phyloP scores from a whole-genome alignment of 495 filamentous ascomycete species.

The Penicillium turbatum region DNA sequence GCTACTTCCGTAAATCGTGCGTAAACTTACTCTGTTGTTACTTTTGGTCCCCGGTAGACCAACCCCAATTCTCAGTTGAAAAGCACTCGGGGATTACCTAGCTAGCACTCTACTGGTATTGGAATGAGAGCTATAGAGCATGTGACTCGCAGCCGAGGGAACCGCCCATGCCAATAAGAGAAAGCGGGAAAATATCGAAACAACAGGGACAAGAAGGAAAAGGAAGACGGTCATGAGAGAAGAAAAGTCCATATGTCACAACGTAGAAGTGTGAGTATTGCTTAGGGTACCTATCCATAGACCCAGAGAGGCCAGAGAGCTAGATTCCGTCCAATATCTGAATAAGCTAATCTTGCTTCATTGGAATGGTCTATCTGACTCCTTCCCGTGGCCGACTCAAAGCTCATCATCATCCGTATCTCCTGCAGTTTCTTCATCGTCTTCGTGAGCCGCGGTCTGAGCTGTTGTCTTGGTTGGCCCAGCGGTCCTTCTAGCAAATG shows the following conservation, averaged over 20 bases:
- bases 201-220: too few relatives aligned
- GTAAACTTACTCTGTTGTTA: neutral
- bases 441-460: constrained; percentile 1
- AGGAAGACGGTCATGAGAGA: too few relatives aligned
- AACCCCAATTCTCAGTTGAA: too few relatives aligned
- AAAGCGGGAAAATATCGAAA: too few relatives aligned
- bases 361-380: neutral
- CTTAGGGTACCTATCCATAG: neutral
- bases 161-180: too few relatives aligned
- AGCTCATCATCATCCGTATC: constrained; percentile 54
- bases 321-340: neutral
- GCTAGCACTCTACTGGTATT: too few relatives aligned
- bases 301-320: neutral
- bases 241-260: too few relatives aligned
- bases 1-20: neutral
- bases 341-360: neutral
- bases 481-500: constrained; percentile 27
- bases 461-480: constrained; percentile 2
- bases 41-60: too few relatives aligned
- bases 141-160: too few relatives aligned
- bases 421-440: constrained; percentile 35
- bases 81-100: too few relatives aligned
- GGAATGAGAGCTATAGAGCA: too few relatives aligned
- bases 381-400: constrained; percentile 15
- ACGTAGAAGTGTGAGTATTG: neutral